Conservation (phyloP, 805 yeast genomes). For the Wickerhamiella allomyrinae region DNA sequence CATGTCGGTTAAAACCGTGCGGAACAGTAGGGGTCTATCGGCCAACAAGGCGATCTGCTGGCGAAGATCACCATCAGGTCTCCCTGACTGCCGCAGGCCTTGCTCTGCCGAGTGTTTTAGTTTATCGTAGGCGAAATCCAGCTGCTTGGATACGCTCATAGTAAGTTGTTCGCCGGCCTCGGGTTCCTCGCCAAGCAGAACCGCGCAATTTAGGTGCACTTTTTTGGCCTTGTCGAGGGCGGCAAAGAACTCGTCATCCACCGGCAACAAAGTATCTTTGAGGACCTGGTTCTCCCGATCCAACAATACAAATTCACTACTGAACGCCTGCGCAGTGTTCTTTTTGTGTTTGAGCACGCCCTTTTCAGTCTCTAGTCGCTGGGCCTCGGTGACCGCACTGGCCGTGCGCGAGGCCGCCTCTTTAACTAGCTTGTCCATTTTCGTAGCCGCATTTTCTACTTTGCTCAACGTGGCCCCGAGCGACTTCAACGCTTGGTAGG, state of each 20-base stretch:
- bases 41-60: constrained; percentile 19
- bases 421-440: constrained; percentile 16
- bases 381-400: constrained; percentile 20
- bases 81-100: constrained; percentile 13
- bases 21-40: constrained; percentile 32
- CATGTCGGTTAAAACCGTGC: constrained; percentile 46
- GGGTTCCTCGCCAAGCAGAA: constrained; percentile 40
- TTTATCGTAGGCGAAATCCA: constrained; percentile 41
- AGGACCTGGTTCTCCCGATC: constrained; percentile 59
- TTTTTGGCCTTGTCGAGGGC: constrained; percentile 46
- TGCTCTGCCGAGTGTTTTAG: constrained; percentile 31
- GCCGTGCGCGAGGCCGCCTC: constrained; percentile 16
- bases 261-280: constrained; percentile 19
- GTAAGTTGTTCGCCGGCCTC: constrained; percentile 34
- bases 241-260: constrained; percentile 42
- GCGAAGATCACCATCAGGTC: constrained; percentile 1
- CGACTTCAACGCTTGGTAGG: constrained; percentile 18
- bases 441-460: constrained; percentile 11
- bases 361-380: constrained; percentile 17
- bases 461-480: constrained; percentile 16
- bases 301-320: constrained; percentile 48
- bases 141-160: constrained; percentile 27
- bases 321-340: constrained; percentile 24
- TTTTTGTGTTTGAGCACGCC: constrained; percentile 15
- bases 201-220: constrained; percentile 54